These are phyloP conservation scores for Chondrostereum purpureum DNA, from an alignment of 1,284 basidiomycete species.

Conservation along the genomic window DNA sequence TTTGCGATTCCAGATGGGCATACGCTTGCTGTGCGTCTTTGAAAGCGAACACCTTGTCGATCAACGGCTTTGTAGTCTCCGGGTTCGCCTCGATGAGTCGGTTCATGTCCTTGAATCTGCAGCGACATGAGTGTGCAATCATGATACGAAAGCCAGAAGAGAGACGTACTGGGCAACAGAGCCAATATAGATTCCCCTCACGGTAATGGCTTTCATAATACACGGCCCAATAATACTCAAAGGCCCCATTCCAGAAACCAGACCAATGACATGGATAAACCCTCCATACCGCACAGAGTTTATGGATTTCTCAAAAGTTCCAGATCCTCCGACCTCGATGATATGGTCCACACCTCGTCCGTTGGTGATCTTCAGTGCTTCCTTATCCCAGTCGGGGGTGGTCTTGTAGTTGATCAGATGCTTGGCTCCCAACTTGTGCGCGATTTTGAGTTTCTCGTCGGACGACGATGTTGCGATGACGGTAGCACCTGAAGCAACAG, in stretches of 20 bases:
- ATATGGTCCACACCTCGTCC: constrained; percentile 19
- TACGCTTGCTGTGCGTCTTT: constrained; percentile 34
- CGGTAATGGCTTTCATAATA: constrained; percentile 10
- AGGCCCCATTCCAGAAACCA: constrained; percentile 12
- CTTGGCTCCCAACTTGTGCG: constrained; percentile 31
- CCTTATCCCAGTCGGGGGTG: constrained; percentile 37
- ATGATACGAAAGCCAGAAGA: not conserved
- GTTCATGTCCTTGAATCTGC: constrained; percentile 39
- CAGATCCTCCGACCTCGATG: constrained; percentile 31
- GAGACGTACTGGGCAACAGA: constrained; percentile 16
- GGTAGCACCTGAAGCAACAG: constrained; percentile 37
- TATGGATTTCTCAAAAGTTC: constrained; percentile 25
- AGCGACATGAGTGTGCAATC: constrained; percentile 16
- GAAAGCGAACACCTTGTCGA: constrained; percentile 39
- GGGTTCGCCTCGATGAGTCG: constrained; percentile 23
- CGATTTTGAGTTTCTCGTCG: constrained; percentile 38
- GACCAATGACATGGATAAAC: constrained; percentile 19
- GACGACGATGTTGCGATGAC: constrained; percentile 46
- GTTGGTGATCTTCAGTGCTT: constrained; percentile 26
- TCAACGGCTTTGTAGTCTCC: constrained; percentile 27
- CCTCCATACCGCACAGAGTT: constrained; percentile 23
- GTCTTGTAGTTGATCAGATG: constrained; percentile 42
- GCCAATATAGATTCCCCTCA: constrained; percentile 19
- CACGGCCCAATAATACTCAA: constrained; percentile 7
- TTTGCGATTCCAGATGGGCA: constrained; percentile 29